Evolutionary conservation across 2,329 filamentous ascomycete genomes (phyloP), one percentile per base, ranked within the genome.

Genomic region (Elsinoe perseae): DNA sequence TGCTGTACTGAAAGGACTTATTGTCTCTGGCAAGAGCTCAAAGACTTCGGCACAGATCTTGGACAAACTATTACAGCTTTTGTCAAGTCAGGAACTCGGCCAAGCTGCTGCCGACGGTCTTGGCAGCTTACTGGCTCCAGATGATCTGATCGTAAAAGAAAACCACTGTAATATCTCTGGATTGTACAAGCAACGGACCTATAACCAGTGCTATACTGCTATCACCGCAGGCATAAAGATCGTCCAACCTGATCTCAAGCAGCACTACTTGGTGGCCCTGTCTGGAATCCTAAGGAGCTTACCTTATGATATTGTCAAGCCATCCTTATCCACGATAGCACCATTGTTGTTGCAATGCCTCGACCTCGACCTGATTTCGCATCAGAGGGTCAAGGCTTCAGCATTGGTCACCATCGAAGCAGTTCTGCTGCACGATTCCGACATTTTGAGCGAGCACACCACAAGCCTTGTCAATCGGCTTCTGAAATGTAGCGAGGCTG

Each of bases 311-410:
- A 75, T 86, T 42, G 75, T 85, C 10, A 75, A 82, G 63, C 76
- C 80, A 12, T 79, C 83, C 62, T 73, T 85, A 7, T 70, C 73
- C 1, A 76, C 77, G 3, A 71, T 86, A 1, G 71, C 81, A 3
- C 80, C 82, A 0, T 72, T 85, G 1, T 75, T 86, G 16, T 72
- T 86, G 0, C 83, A 86, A 64, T 80, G 76, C 28, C 74, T 86
- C 4, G 83, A 86, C 62, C 60, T 70, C 43, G 56, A 61, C 30
- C 61, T 73, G 56, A 64, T 66, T 2, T 69, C 70, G 57, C 75
- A 76, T 2, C 72, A 77, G 43, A 70, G 72, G 9, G 79, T 85
- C 59, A 84, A 84, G 61, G 73, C 77, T 56, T 80, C 80, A 3
- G 82, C 82, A 0, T 75, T 86, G 23, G 75, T 77, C 10, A 84